These are phyloP conservation scores for Russula virescens DNA, from an alignment of 768 basidiomycete genomes.

Conservation along the genomic window DNA sequence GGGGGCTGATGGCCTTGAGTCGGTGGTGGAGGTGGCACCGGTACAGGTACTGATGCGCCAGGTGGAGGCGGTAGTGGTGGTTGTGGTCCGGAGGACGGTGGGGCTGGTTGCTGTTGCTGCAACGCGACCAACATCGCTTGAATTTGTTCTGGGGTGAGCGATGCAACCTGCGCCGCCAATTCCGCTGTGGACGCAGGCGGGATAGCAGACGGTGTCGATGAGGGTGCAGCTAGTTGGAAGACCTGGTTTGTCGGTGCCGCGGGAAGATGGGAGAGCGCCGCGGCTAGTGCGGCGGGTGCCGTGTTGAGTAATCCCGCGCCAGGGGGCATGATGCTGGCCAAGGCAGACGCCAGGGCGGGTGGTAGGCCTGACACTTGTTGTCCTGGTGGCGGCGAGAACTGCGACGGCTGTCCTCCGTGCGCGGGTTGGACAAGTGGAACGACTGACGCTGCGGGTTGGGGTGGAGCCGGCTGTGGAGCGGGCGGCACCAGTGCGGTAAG, in stretches of 20 bases:
- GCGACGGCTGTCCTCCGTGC: neutral
- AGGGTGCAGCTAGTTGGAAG: constrained; percentile 27
- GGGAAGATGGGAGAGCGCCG: constrained; percentile 21
- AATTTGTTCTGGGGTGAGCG: constrained; percentile 72
- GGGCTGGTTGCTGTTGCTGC: constrained; percentile 21
- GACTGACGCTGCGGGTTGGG: neutral
- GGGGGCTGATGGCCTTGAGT: neutral
- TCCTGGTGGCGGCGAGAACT: neutral
- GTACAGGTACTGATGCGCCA: neutral
- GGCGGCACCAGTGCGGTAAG: constrained; percentile 36
- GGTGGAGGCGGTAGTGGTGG: neutral
- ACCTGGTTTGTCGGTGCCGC: constrained; percentile 11
- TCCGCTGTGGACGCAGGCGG: constrained; percentile 37
- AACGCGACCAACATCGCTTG: constrained; percentile 60
- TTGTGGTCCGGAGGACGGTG: neutral
- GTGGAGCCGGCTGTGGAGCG: neutral
- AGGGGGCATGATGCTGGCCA: constrained; percentile 17
- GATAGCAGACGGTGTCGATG: constrained; percentile 30
- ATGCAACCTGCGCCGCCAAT: constrained; percentile 65
- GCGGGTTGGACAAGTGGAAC: neutral
- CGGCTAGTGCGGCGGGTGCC: constrained; percentile 15
- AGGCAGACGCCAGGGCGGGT: constrained; percentile 16
- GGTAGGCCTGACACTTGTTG: constrained; percentile 10
- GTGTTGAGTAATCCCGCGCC: neutral
- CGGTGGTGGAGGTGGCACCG: neutral